phyloP scores from a whole-genome alignment of 2,329 filamentous ascomycete species.

The Pestalotiopsis sp. region DNA sequence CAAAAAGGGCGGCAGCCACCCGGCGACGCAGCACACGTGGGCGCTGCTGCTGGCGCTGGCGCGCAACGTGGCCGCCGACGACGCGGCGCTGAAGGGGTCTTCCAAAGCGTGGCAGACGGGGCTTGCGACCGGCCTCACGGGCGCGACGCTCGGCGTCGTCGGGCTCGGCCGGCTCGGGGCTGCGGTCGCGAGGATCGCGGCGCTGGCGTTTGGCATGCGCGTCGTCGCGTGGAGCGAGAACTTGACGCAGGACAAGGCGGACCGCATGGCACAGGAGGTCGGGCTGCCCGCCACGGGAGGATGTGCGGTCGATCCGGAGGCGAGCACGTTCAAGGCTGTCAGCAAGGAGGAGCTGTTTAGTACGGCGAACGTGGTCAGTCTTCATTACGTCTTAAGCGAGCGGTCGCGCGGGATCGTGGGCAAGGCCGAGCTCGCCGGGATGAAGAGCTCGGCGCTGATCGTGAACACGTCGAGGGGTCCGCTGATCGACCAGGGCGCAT shows the following conservation, averaged over 20 bases:
- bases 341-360: constrained; percentile 66
- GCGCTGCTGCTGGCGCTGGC: constrained; percentile 60
- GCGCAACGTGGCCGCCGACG: constrained; percentile 61
- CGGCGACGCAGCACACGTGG: constrained; percentile 59
- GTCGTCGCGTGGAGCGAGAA: constrained; percentile 67
- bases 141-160: constrained; percentile 62
- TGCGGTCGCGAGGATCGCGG: constrained; percentile 59
- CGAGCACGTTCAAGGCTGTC: constrained; percentile 57
- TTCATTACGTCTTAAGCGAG: constrained; percentile 70
- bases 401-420: constrained; percentile 64
- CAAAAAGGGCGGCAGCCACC: constrained; percentile 38
- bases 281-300: constrained; percentile 43
- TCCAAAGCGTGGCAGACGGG: constrained; percentile 59
- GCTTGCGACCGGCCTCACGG: constrained; percentile 57
- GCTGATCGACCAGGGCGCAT: constrained; percentile 66
- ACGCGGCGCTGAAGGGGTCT: constrained; percentile 54
- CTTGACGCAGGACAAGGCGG: constrained; percentile 64
- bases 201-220: constrained; percentile 65
- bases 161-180: constrained; percentile 66
- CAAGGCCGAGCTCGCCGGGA: constrained; percentile 54
- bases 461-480: constrained; percentile 75
- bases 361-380: constrained; percentile 64
- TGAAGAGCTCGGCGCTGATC: constrained; percentile 66
- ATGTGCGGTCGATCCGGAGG: constrained; percentile 16
- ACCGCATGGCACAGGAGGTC: constrained; percentile 52